These are phyloP conservation scores for Kandelia obovata DNA, from an alignment of 345 rosid genomes.

Conservation along the genomic window DNA sequence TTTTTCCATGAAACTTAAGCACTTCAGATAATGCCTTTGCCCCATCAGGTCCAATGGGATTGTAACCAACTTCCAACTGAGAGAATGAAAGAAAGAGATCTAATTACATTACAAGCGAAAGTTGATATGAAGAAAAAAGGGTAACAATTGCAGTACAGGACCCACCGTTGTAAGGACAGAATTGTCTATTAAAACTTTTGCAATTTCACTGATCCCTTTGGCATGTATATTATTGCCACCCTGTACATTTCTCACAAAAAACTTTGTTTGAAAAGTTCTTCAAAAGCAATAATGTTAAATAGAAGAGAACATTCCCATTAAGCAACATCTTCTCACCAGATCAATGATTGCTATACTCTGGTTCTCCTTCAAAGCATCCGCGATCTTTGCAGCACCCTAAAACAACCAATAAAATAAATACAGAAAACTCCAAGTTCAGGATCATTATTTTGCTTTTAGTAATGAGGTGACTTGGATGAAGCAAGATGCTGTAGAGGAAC, in stretches of 20 bases:
- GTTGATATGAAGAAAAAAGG: conserved; percentile 4
- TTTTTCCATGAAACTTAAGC: conserved; percentile 88
- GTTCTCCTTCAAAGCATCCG: conserved; percentile 84
- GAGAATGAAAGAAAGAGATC: conserved; percentile 9
- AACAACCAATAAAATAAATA: conserved; percentile 19
- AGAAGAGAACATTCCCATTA: background rate
- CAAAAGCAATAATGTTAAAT: background rate
- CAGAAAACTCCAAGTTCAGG: conserved; percentile 6
- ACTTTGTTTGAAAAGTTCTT: background rate
- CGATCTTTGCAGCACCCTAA: conserved; percentile 87
- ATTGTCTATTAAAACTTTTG: conserved; percentile 77
- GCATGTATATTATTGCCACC: conserved; percentile 93
- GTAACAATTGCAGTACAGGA: background rate
- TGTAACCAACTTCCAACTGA: conserved; percentile 90
- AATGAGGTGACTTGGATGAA: too few species aligned
- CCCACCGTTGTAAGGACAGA: conserved; percentile 63
- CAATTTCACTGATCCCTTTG: conserved; percentile 66
- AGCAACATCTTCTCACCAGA: conserved; percentile 53
- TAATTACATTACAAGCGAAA: conserved; percentile 16
- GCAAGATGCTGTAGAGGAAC: background rate
- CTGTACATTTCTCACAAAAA: conserved; percentile 34
- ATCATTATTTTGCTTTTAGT: background rate
- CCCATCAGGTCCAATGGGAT: conserved; percentile 88
- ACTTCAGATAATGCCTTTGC: conserved; percentile 79
- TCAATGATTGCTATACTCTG: conserved; percentile 68